Conservation (phyloP, 306 rosid species). For the Styphnolobium japonicum region DNA sequence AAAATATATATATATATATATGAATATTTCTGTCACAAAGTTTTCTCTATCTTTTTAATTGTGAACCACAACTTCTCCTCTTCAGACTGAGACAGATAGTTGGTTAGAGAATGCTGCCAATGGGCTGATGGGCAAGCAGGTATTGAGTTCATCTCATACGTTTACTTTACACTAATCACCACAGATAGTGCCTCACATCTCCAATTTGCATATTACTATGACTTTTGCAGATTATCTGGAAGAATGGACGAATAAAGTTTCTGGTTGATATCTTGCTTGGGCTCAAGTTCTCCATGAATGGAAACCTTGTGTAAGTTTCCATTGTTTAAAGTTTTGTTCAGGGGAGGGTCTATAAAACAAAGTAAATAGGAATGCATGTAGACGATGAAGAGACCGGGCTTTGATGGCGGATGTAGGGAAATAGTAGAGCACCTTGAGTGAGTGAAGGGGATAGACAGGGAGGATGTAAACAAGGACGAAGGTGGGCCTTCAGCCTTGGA, state of each 20-base stretch:
- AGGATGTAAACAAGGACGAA: neutral
- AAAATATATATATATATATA: too few relatives aligned
- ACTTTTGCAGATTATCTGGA: conserved; percentile 57
- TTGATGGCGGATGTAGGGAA: neutral
- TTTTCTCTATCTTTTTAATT: neutral
- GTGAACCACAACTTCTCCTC: neutral
- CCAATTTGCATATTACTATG: neutral
- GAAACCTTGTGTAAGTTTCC: conserved; percentile 61
- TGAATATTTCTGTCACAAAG: neutral
- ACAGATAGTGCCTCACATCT: neutral
- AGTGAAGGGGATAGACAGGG: neutral
- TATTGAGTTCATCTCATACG: conserved; percentile 5
- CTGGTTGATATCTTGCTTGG: conserved; percentile 70
- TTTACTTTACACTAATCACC: neutral
- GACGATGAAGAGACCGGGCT: neutral
- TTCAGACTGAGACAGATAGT: conserved; percentile 85
- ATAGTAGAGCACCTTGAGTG: neutral
- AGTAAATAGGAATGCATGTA: neutral
- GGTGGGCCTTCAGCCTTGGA: neutral
- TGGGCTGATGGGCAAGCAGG: conserved; percentile 94
- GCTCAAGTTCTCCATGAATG: conserved; percentile 74
- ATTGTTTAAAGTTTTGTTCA: neutral
- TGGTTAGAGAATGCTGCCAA: conserved; percentile 96
- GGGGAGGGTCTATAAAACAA: neutral
- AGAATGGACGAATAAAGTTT: conserved; percentile 67